Evolutionary conservation across 2,329 filamentous ascomycete species (phyloP), one percentile per base, ranked within the genome.

Genomic region (Pestalotiopsis fici): DNA sequence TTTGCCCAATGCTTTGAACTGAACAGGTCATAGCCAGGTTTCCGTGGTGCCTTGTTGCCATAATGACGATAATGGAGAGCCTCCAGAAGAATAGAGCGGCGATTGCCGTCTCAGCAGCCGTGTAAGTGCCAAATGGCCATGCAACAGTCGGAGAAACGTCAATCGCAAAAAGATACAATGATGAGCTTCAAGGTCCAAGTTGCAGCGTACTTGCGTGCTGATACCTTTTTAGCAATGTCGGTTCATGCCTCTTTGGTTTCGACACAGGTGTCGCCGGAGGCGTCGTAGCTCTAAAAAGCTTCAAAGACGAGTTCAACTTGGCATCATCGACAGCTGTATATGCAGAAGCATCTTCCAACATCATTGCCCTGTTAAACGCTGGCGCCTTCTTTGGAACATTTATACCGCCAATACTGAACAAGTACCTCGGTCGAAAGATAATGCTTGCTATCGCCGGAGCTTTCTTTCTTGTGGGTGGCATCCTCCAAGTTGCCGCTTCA

Each of bases 311-410:
- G 35, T 63, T 43, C 39, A 50, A 50, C n/a, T 37, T 63, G 21
- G 21, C 60, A 11, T 39, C 60, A 1, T 63, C 35, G n/a, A 28
- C 39, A 15, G 39, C 37, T 25, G 60, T 50, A 6, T 43, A 43
- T 21, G 35, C 60, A 6, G 39, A 28, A 3, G 60, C 60, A 18
- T 63, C 60, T 9, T 63, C 60, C 5, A 63, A 63, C n/a, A 63
- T 50, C 60, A 47, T 63, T 23, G 60, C 60, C 15, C 18, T 63
- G n/a, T 23, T 63, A 3, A 50, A 43, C 39, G 60, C 60, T 18
- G 60, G 60, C 35, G 60, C 60, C 13, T 63, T 63, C 60, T 63
- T 63, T 23, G 60, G 60, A 2, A 63, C 35, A 3, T 63, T 50
- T 3, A 27, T 63, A 43, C 60, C 60, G 18, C 60, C 60, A 18